phyloP scores from a whole-genome alignment of 2,329 filamentous ascomycete species.

The Nothomitra cinnamomea region DNA sequence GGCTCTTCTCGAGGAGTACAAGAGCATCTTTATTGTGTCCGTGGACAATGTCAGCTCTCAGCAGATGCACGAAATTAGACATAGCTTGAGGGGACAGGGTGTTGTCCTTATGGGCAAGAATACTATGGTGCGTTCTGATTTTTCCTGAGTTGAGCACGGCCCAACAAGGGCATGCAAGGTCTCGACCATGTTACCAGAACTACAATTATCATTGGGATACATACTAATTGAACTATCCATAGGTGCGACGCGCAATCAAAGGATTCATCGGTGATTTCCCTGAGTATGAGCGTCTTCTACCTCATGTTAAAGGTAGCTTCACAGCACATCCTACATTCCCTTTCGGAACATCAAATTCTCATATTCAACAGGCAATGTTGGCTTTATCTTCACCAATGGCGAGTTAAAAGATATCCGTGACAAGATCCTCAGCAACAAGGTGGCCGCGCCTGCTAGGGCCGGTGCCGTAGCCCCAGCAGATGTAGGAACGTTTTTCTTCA shows the following conservation, averaged over 20 bases:
- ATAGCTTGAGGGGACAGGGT: conserved; percentile 74
- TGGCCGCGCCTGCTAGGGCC: conserved; percentile 92
- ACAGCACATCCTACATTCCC: not conserved
- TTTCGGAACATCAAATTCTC: not conserved
- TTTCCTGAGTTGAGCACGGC: not conserved
- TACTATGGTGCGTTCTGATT: conserved; percentile 63
- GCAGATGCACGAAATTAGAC: conserved; percentile 99
- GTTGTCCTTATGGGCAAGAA: conserved; percentile 99
- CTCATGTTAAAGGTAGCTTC: conserved; percentile 61
- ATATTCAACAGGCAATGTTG: conserved; percentile 57
- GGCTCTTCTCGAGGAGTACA: conserved; percentile 88
- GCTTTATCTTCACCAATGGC: conserved; percentile 98
- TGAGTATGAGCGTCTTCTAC: conserved; percentile 96
- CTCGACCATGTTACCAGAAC: conserved; percentile 8
- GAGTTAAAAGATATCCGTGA: conserved; percentile 87
- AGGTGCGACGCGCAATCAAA: conserved; percentile 94
- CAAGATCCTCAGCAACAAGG: conserved; percentile 92
- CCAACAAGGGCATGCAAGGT: conserved; percentile 6
- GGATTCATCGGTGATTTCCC: conserved; percentile 79
- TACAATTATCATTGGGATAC: not conserved
- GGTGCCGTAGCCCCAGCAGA: conserved; percentile 88
- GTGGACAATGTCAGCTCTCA: conserved; percentile 99
- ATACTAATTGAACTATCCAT: conserved; percentile 8
- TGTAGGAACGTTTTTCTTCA: conserved; percentile 22
- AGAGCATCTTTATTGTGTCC: conserved; percentile 91